Evolutionary conservation across 768 basidiomycete genomes (phyloP).

Genomic region (Albatrellus ellisii): DNA sequence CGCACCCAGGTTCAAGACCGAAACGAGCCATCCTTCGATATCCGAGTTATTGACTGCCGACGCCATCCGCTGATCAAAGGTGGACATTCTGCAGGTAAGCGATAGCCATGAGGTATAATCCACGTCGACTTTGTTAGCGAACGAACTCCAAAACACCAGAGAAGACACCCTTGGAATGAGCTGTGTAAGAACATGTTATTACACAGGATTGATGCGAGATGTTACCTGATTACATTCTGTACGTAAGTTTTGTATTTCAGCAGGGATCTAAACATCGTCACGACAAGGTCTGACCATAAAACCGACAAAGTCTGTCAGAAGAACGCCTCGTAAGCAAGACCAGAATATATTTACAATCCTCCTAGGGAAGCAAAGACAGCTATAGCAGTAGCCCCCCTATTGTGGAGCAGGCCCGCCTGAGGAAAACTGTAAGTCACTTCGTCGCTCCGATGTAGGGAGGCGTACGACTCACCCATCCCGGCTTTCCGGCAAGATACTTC

Average conservation of each 20-base stretch:
- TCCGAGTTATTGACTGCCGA: conserved; percentile 35
- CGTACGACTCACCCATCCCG: conserved; percentile 44
- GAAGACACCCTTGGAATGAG: no score
- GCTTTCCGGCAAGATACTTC: conserved; percentile 43
- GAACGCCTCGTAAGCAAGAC: background rate
- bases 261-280: background rate
- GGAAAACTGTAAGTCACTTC: no score
- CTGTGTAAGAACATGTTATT: no score
- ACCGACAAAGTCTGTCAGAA: conserved; percentile 23
- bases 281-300: conserved; percentile 36
- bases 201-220: no score
- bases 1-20: conserved; percentile 63
- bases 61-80: conserved; percentile 42
- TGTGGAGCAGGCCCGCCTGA: conserved; percentile 55
- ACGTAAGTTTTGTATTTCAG: conserved; percentile 2
- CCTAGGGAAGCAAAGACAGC: conserved; percentile 72
- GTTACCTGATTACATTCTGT: conserved; percentile 61
- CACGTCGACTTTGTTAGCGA: conserved; percentile 5
- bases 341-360: conserved; percentile 39
- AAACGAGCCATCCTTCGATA: conserved; percentile 58
- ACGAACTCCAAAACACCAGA: conserved; percentile 65
- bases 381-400: conserved; percentile 49
- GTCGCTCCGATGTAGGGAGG: no score
- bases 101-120: background rate
- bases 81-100: no score